Evolutionary conservation across 2,329 filamentous ascomycete genomes (phyloP).

Genomic region (Hypoxylon sp.): DNA sequence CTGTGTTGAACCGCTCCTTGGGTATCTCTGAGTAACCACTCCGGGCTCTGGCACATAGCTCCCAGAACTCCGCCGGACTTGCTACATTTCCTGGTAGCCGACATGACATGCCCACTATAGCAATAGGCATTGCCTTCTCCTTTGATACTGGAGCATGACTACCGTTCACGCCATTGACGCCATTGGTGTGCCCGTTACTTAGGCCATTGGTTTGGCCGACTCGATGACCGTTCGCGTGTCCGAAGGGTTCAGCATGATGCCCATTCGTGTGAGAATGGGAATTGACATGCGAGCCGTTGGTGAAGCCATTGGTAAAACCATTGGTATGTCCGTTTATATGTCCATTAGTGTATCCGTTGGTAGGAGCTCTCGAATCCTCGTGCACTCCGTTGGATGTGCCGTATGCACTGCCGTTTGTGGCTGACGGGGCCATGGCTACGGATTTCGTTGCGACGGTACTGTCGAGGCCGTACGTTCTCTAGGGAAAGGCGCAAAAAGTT

Average conservation of each 20-base stretch:
- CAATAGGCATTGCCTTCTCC: conserved; percentile 52
- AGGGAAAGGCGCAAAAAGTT: conserved; percentile 25
- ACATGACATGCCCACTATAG: conserved; percentile 57
- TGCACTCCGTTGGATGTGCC: conserved; percentile 46
- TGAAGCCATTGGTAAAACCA: conserved; percentile 42
- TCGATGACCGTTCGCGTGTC: conserved; percentile 23
- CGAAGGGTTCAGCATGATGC: conserved; percentile 23
- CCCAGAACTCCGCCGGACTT: conserved; percentile 58
- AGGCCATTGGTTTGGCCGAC: conserved; percentile 41
- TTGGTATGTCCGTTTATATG: conserved; percentile 49
- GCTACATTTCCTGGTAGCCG: conserved; percentile 56
- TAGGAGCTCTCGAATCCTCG: conserved; percentile 51
- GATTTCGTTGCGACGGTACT: conserved; percentile 46
- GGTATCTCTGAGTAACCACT: conserved; percentile 57
- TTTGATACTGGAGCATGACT: conserved; percentile 19
- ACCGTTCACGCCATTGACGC: conserved; percentile 39
- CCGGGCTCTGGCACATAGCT: conserved; percentile 56
- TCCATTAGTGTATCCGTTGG: conserved; percentile 50
- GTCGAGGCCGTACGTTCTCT: conserved; percentile 37
- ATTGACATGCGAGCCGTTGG: conserved; percentile 40
- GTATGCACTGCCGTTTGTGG: conserved; percentile 48
- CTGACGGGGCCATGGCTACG: conserved; percentile 53
- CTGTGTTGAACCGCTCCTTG: conserved; percentile 63
- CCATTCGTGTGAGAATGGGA: conserved; percentile 31
- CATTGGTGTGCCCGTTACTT: conserved; percentile 37